These are phyloP conservation scores for Physcomitrium patens DNA, from an alignment of 225 moss, liverwort and hornwort genomes.

Conservation along the genomic window DNA sequence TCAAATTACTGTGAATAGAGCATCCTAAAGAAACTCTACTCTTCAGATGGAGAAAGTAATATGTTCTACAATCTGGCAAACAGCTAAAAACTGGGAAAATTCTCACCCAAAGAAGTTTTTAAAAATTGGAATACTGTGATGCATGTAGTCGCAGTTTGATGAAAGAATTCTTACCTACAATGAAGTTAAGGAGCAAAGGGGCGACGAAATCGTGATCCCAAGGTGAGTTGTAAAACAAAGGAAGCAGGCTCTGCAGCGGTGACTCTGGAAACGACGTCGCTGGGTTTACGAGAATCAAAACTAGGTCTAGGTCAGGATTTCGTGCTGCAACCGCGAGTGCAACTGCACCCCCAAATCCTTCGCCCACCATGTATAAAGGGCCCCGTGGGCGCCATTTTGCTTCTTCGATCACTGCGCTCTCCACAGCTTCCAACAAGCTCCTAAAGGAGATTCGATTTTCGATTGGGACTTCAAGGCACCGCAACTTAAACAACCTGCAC, in stretches of 20 bases:
- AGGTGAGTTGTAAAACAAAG: conserved; percentile 59
- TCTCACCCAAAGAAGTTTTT: too few species aligned
- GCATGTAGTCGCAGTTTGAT: not conserved
- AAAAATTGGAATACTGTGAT: not conserved
- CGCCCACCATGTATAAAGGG: conserved; percentile 84
- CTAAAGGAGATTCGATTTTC: conserved; percentile 51
- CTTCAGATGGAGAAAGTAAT: too few species aligned
- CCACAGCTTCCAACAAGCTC: conserved; percentile 66
- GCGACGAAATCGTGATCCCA: conserved; percentile 43
- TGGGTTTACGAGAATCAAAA: conserved; percentile 77
- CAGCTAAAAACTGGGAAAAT: too few species aligned
- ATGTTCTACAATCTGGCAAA: too few species aligned
- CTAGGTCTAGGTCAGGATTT: conserved; percentile 67
- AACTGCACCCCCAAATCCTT: conserved; percentile 77
- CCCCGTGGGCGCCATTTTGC: conserved; percentile 48
- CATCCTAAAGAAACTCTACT: too few species aligned
- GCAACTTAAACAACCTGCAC: conserved; percentile 54
- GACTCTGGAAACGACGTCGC: conserved; percentile 72
- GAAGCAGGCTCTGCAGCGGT: conserved; percentile 64
- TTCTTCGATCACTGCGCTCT: conserved; percentile 66
- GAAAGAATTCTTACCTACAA: conserved; percentile 45
- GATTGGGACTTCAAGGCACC: conserved; percentile 49
- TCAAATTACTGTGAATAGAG: not conserved
- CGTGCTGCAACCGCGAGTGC: conserved; percentile 81
- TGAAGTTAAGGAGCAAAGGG: conserved; percentile 64